phyloP scores from a whole-genome alignment of 73 alveolate species.

The Halteria grandinella region DNA sequence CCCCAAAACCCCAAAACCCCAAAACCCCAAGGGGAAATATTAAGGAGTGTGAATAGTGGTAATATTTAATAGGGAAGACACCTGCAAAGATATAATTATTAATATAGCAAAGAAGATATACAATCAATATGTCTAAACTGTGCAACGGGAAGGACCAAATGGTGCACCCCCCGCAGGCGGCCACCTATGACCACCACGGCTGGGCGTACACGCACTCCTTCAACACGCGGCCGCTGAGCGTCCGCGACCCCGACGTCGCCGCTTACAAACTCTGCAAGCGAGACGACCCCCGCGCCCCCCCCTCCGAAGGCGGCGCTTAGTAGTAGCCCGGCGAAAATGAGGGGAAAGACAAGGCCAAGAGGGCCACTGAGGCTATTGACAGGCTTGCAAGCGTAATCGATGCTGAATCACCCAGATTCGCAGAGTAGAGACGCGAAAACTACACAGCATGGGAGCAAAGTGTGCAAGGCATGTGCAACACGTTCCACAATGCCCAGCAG shows the following conservation, averaged over 20 bases:
- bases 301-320: neutral
- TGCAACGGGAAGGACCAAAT: too few species aligned
- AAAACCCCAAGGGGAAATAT: too few species aligned
- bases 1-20: too few species aligned
- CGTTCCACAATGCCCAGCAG: constrained; percentile 25
- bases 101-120: too few species aligned
- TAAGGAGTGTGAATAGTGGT: too few species aligned
- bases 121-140: too few species aligned
- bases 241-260: constrained; percentile 32
- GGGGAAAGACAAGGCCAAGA: neutral
- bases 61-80: too few species aligned
- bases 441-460: constrained; percentile 40
- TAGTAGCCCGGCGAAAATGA: neutral
- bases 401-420: constrained; percentile 42
- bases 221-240: neutral
- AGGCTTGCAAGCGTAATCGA: constrained; percentile 43
- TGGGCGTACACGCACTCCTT: constrained; percentile 40
- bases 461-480: constrained; percentile 2
- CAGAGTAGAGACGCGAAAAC: constrained; percentile 51
- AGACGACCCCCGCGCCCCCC: neutral
- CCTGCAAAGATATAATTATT: too few species aligned
- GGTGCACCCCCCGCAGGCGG: too few species aligned
- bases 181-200: too few species aligned
- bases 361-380: constrained; percentile 36
- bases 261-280: neutral